phyloP scores from a whole-genome alignment of 805 yeast species.

The Aciculoconidium aculeatum region DNA sequence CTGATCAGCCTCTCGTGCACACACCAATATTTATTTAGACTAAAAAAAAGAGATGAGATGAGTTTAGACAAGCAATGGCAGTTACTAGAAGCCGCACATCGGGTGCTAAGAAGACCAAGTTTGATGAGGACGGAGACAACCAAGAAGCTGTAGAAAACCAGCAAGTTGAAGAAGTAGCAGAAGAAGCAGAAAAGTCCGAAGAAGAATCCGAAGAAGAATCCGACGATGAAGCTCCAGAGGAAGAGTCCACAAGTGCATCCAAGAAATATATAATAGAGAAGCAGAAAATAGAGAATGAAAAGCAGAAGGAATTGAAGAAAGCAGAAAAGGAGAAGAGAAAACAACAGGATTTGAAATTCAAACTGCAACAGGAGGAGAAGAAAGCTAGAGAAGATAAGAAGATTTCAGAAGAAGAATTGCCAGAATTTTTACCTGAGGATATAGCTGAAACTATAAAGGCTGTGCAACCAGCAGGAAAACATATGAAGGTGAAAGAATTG shows the following conservation, averaged over 20 bases:
- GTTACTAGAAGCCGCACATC: conserved; percentile 23
- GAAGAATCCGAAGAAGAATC: conserved; percentile 14
- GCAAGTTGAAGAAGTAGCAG: conserved; percentile 6
- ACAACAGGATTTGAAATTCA: conserved; percentile 24
- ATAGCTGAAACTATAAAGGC: conserved; percentile 20
- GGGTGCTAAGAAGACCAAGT: conserved; percentile 25
- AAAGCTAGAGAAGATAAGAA: conserved; percentile 12
- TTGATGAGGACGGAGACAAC: conserved; percentile 22
- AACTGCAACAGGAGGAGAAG: conserved; percentile 31
- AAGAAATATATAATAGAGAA: conserved; percentile 21
- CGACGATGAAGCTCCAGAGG: conserved; percentile 40
- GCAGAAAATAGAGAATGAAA: conserved; percentile 17
- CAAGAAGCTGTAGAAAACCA: too few species aligned
- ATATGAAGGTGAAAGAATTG: conserved; percentile 26
- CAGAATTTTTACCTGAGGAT: conserved; percentile 39
- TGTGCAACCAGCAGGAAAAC: conserved; percentile 18
- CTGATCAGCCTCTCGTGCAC: too few species aligned
- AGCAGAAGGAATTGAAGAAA: conserved; percentile 19
- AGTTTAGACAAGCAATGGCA: conserved; percentile 15
- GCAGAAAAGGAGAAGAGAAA: conserved; percentile 32
- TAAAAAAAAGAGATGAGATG: conserved; percentile 7
- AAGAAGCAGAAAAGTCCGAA: conserved; percentile 7
- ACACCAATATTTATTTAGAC: conserved; percentile 4
- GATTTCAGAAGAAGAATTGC: conserved; percentile 22
- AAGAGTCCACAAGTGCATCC: conserved; percentile 29